Conservation (phyloP, 371 early-diverging fungal genomes). For the Mortierella sp. region DNA sequence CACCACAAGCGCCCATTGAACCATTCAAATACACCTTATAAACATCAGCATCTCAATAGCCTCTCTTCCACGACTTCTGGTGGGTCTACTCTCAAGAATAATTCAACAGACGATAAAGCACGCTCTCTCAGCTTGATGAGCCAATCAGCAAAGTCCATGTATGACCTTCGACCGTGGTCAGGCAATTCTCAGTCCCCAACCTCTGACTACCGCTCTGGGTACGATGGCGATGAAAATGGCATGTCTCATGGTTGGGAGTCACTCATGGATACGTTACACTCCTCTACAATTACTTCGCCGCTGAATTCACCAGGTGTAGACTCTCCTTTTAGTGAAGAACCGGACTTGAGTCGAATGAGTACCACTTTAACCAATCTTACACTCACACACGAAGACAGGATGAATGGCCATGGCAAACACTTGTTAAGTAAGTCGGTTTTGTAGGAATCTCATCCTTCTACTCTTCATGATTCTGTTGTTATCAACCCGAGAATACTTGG, state of each 20-base stretch:
- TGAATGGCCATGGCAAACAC: slow-evolving; percentile 54
- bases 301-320: slow-evolving; percentile 26
- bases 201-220: slow-evolving; percentile 18
- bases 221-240: slow-evolving; percentile 48
- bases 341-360: slow-evolving; percentile 26
- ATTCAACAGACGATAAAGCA: slow-evolving; percentile 11
- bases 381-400: slow-evolving; percentile 13
- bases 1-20: slow-evolving; percentile 9
- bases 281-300: slow-evolving; percentile 30
- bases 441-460: background rate
- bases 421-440: slow-evolving; percentile 37
- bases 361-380: slow-evolving; percentile 18
- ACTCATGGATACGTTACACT: slow-evolving; percentile 44
- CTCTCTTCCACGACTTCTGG: slow-evolving; percentile 24
- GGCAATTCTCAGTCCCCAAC: slow-evolving; percentile 27
- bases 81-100: slow-evolving; percentile 9
- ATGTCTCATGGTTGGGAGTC: slow-evolving; percentile 40
- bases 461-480: background rate
- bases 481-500: background rate
- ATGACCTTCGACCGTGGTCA: slow-evolving; percentile 45
- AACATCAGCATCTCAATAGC: slow-evolving; percentile 26
- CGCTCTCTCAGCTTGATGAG: slow-evolving; percentile 49
- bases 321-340: slow-evolving; percentile 24
- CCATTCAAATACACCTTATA: background rate
- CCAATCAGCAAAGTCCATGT: slow-evolving; percentile 39